Percentiles rank a stretch among this genome's conserved stretches.
phyloP scores from a whole-genome alignment of 176 grass and related monocot genomes.

The Leersia perrieri region DNA sequence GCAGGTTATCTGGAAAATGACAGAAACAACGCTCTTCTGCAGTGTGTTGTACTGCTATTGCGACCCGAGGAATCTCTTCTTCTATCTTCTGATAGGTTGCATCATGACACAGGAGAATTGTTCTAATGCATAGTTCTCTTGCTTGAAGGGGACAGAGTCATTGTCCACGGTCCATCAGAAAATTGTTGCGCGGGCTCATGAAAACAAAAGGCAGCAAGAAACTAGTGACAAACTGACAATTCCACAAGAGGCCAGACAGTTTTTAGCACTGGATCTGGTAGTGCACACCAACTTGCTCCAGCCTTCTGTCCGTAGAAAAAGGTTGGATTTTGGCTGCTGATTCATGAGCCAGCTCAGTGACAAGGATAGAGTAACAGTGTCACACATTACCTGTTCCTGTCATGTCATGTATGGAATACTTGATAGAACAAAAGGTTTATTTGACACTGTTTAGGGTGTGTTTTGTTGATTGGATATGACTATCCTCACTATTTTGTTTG shows the following conservation, averaged over 20 bases:
- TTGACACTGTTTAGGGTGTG: too few species aligned
- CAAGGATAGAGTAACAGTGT: too few species aligned
- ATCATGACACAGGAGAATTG: background rate
- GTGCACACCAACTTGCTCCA: background rate
- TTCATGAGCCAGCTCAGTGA: background rate
- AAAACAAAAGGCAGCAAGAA: background rate
- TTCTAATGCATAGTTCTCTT: background rate
- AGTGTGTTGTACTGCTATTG: background rate
- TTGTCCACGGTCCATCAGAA: background rate
- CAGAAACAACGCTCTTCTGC: background rate
- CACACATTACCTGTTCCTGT: too few species aligned
- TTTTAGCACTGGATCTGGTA: background rate
- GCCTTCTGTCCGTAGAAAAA: background rate
- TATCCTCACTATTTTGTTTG: too few species aligned
- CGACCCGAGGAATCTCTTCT: background rate
- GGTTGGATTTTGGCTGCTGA: background rate
- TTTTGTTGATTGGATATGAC: too few species aligned
- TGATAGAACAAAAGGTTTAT: too few species aligned
- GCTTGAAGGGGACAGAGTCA: background rate
- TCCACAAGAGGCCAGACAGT: background rate
- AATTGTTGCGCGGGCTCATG: background rate
- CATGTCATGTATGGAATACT: too few species aligned
- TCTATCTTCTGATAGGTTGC: background rate
- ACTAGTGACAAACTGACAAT: background rate
- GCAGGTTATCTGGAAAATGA: background rate